phyloP scores from a whole-genome alignment of 306 rosid genomes.

The Oemleria cerasiformis region DNA sequence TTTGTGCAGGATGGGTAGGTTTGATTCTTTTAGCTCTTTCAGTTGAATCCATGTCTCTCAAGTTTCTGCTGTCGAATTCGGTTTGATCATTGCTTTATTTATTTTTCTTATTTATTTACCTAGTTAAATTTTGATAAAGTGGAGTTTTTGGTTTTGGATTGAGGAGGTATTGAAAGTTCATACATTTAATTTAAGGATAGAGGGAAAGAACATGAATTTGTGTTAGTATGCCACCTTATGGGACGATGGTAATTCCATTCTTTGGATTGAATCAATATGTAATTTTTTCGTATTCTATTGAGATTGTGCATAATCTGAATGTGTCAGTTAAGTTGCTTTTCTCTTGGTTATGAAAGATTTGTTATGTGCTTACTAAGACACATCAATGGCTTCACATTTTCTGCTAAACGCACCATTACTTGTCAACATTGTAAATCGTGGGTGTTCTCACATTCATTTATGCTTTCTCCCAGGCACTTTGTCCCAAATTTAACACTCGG shows the following conservation, averaged over 20 bases:
- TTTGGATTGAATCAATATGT: background rate
- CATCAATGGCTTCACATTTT: background rate
- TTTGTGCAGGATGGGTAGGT: constrained; percentile 94
- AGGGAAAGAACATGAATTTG: background rate
- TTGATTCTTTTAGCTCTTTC: constrained; percentile 30
- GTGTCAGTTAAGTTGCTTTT: background rate
- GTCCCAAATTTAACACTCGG: constrained; percentile 94
- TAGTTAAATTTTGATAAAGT: background rate
- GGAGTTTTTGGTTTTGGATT: background rate
- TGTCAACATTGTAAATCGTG: background rate
- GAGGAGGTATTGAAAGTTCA: background rate
- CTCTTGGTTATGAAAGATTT: constrained; percentile 18
- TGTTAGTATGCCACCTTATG: background rate
- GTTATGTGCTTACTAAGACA: constrained; percentile 3
- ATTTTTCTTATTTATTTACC: constrained; percentile 2
- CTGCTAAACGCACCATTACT: background rate
- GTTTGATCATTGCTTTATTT: constrained; percentile 28
- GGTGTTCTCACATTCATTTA: constrained; percentile 6
- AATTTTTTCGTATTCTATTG: background rate
- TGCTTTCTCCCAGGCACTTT: constrained; percentile 60
- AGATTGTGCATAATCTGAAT: background rate
- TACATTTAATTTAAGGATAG: too few relatives aligned
- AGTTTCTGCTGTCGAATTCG: constrained; percentile 26
- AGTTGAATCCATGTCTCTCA: constrained; percentile 11
- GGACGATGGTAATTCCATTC: background rate